Evolutionary conservation across 441 rosid genomes (phyloP), one percentile per base, ranked within the genome.

Genomic region (Melastoma candidum): DNA sequence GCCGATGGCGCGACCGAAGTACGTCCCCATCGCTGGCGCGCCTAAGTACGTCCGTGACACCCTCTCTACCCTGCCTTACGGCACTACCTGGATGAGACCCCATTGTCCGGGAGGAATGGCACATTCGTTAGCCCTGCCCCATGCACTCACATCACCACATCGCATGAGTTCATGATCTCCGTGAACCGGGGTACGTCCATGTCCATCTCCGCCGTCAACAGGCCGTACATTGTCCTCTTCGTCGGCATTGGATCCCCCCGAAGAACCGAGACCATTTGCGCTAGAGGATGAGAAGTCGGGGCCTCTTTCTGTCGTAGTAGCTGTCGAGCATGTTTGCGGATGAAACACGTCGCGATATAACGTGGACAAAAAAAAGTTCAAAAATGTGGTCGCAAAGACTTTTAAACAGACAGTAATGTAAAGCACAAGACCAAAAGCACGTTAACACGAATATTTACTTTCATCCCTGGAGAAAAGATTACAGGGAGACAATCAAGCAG

Each of bases 81-180:
- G 97, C 44, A 87, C 65, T 2, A 87, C 68, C 53, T 87, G 95
- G 4, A 90, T 68, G 63, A 84, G 48, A 83, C 58, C 8, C 89
- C 96, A 25, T 81, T 74, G 12, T 78, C 92, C 4, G 95, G 97
- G 12, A 87, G 71, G 57, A 87, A 90, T 25, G 82, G 79, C 60
- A 84, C 77, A 72, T 90, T 90, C n/a, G 97, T 81, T 5, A 90
- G 55, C 11, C 92, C 95, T 10, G 97, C 97, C 51, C 97, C 95
- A 51, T 84, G 97, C 47, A 90, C 86, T 25, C 92, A 95, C 63
- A 90, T 51, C 65, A 83, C 63, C 25, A 71, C 94, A 39, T 89
- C 95, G 53, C 95, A 89, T 0, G 85, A 80, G 49, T 84, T 90
- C 53, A 82, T 80, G 0, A 65, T 59, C 26, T 65, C 64, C 0